Percentiles rank a stretch among this genome's conserved stretches.
Conservation (phyloP, 257 asterid genomes). For the Solanum ossicruentum region DNA sequence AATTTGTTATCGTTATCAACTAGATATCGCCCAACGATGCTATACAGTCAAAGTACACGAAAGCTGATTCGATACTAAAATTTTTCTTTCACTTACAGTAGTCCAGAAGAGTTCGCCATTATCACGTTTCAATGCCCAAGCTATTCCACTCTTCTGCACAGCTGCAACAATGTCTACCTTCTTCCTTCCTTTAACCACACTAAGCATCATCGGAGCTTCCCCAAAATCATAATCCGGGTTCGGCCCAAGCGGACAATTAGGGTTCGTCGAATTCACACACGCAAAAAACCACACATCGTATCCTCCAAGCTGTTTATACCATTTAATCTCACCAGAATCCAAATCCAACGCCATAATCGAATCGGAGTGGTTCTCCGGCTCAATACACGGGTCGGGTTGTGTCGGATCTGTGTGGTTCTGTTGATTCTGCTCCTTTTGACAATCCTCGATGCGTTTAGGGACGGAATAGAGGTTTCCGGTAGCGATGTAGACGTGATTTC, state of each 20-base stretch:
- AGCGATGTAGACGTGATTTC: slow-evolving; percentile 34
- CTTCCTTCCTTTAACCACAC: not conserved
- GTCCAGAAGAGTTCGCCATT: slow-evolving; percentile 33
- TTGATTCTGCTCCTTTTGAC: slow-evolving; percentile 22
- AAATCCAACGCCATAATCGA: slow-evolving; percentile 32
- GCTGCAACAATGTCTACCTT: slow-evolving; percentile 19
- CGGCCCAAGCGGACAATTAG: slow-evolving; percentile 41
- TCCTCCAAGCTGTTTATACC: slow-evolving; percentile 49
- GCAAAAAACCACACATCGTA: slow-evolving; percentile 41
- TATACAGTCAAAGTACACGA: not conserved
- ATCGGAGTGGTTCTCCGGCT: slow-evolving; percentile 28
- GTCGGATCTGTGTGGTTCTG: slow-evolving; percentile 17
- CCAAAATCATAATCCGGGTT: slow-evolving; percentile 42
- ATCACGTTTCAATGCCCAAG: slow-evolving; percentile 33
- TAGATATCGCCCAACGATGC: no score
- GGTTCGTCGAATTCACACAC: slow-evolving; percentile 13
- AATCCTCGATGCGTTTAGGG: slow-evolving; percentile 17
- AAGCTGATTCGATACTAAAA: not conserved
- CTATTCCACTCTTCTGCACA: slow-evolving; percentile 50
- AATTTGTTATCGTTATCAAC: no score
- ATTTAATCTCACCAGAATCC: slow-evolving; percentile 19
- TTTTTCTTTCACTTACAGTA: slow-evolving; percentile 8
- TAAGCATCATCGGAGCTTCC: slow-evolving; percentile 47
- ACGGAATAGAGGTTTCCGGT: slow-evolving; percentile 45
- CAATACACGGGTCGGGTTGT: slow-evolving; percentile 21